phyloP scores from a whole-genome alignment of 805 yeast species.

The Jamesozyma jinghongensis region DNA sequence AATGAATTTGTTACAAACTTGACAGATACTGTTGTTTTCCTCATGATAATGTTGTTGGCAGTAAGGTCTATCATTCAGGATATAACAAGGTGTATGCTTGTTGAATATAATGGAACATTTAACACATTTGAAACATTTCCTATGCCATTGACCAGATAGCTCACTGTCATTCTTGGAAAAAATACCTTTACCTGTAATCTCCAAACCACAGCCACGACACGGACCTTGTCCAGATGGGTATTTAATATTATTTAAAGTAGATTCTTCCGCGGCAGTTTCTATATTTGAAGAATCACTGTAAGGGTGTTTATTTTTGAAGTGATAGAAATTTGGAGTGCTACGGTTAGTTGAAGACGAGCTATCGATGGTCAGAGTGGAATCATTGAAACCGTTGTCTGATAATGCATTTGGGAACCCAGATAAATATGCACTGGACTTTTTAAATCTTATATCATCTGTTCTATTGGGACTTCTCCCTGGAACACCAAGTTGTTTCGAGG shows the following conservation, averaged over 20 bases:
- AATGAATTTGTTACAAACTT: slow-evolving; percentile 63
- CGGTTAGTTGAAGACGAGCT: slow-evolving; percentile 8
- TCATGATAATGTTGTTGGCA: slow-evolving; percentile 72
- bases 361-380: too few species aligned
- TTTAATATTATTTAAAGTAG: slow-evolving; percentile 5
- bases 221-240: slow-evolving; percentile 64
- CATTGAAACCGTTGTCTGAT: neutral
- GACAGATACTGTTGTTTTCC: slow-evolving; percentile 67
- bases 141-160: slow-evolving; percentile 89
- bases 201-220: slow-evolving; percentile 61
- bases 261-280: neutral
- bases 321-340: slow-evolving; percentile 20
- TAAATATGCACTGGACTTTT: slow-evolving; percentile 30
- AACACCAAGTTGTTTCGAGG: neutral
- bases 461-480: neutral
- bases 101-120: slow-evolving; percentile 50
- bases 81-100: slow-evolving; percentile 63
- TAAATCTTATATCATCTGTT: slow-evolving; percentile 5
- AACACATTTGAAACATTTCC: slow-evolving; percentile 70
- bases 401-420: slow-evolving; percentile 18
- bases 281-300: neutral
- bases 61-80: slow-evolving; percentile 67
- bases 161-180: slow-evolving; percentile 27
- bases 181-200: slow-evolving; percentile 29
- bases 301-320: slow-evolving; percentile 7